Percentiles rank a stretch among this genome's conserved stretches.
phyloP scores from a whole-genome alignment of 768 basidiomycete species.

The Mycena amicta region DNA sequence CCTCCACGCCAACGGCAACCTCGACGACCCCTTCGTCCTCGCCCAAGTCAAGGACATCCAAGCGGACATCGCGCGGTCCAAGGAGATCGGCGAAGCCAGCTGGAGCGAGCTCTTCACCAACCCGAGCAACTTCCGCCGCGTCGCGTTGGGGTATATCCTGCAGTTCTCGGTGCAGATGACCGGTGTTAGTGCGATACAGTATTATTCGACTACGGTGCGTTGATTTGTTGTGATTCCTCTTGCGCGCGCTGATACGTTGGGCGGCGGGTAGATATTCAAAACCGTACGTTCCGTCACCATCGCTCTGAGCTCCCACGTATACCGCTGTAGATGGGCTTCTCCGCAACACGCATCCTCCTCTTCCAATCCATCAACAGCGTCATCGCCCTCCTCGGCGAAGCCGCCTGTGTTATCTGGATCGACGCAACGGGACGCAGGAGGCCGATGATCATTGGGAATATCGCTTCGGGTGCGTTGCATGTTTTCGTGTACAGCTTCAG shows the following conservation, averaged over 20 bases:
- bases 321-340: conserved; percentile 48
- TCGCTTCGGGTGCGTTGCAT: conserved; percentile 30
- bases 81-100: conserved; percentile 44
- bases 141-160: conserved; percentile 49
- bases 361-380: conserved; percentile 58
- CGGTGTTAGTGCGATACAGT: conserved; percentile 57
- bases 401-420: conserved; percentile 46
- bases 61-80: conserved; percentile 36
- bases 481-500: no score
- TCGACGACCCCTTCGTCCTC: conserved; percentile 48
- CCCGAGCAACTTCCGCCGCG: conserved; percentile 48
- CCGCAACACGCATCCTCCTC: conserved; percentile 45
- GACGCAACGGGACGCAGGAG: conserved; percentile 42
- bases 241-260: not conserved
- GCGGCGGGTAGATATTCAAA: conserved; percentile 34
- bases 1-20: conserved; percentile 54
- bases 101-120: conserved; percentile 44
- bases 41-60: conserved; percentile 49
- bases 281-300: conserved; percentile 34
- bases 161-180: conserved; percentile 67
- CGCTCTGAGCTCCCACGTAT: no score
- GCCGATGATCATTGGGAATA: conserved; percentile 46
- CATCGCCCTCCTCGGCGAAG: conserved; percentile 55
- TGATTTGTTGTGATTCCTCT: no score
- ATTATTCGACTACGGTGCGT: conserved; percentile 48